Evolutionary conservation across 768 basidiomycete species (phyloP), one percentile per base, ranked within the genome.

Genomic region (Boletellus ananas): DNA sequence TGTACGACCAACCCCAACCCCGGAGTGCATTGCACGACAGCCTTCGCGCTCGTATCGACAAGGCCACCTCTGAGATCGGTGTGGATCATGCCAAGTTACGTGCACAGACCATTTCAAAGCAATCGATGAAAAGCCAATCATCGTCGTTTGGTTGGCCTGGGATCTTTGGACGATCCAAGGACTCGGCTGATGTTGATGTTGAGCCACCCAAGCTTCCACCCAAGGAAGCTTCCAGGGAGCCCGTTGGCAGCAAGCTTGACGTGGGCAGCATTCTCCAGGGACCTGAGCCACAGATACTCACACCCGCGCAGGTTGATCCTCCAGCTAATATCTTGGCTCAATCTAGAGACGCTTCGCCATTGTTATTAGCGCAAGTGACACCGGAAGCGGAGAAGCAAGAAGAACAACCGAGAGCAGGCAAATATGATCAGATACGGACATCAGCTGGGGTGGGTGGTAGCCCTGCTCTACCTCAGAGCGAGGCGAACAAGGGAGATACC

Each of bases 251-350:
- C 36, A 56, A 54, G 20, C 31, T 41, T 4, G 59, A 58, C 1
- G 42, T 41, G 42, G 14, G 40, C 10, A 23, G 6, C 6, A 23
- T 46, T 45, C 18, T n/a, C 25, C 57, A 42, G 44, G 40, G 5
- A 7, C n/a, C 52, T 9, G 64, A 59, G 34, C 44, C 47, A 27
- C 44, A 36, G 6, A 33, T 45, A 20, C 25, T 49, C 12, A 64
- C 64, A 14, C 65, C 64, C 3, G 60, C 62, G 1, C 56, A 65
- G 41, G 62, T 64, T 14, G 62, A 66, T 27, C 48, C 60, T 9
- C 55, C 60, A 38, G 37, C 23, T 7, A 52, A 16, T 16, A 56
- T 55, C 43, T 21, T 60, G 40, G 49, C 56, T 0, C 57, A 57
- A 8, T 34, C 54, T 8, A 16, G 45, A 10, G 57, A 53, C 23